Percentiles rank a stretch among this genome's conserved stretches.
phyloP scores from a whole-genome alignment of 2,329 filamentous ascomycete genomes.

The Calonectria ilicicola region DNA sequence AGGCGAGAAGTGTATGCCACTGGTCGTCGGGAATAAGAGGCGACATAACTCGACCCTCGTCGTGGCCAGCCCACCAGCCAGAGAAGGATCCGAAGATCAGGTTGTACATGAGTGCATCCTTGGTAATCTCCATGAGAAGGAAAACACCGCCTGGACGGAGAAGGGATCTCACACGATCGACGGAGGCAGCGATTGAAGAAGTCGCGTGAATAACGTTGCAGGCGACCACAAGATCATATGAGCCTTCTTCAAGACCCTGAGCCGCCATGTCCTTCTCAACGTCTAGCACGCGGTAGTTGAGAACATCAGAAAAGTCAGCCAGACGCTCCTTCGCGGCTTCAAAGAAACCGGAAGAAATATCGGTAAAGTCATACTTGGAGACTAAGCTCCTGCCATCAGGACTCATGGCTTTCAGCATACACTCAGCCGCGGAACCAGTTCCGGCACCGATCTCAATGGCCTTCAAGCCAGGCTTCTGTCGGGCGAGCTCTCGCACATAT shows the following conservation, averaged over 20 bases:
- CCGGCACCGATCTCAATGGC: slow-evolving; percentile 57
- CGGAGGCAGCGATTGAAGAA: slow-evolving; percentile 30
- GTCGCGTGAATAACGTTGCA: slow-evolving; percentile 46
- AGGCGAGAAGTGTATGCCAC: neutral
- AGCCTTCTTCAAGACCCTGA: slow-evolving; percentile 49
- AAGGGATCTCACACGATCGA: slow-evolving; percentile 25
- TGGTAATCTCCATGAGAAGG: slow-evolving; percentile 44
- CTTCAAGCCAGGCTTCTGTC: slow-evolving; percentile 46
- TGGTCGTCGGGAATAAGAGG: slow-evolving; percentile 2
- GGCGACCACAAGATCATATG: slow-evolving; percentile 52
- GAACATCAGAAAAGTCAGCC: slow-evolving; percentile 38
- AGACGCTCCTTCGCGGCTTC: slow-evolving; percentile 42
- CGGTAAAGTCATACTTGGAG: slow-evolving; percentile 56
- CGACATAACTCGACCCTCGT: slow-evolving; percentile 28
- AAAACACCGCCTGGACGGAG: slow-evolving; percentile 46
- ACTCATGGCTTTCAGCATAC: slow-evolving; percentile 47
- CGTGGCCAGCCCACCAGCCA: slow-evolving; percentile 52
- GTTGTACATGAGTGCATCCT: slow-evolving; percentile 30
- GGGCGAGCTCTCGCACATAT: slow-evolving; percentile 44
- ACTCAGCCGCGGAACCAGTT: slow-evolving; percentile 53
- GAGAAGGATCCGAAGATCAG: slow-evolving; percentile 49
- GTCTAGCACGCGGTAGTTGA: slow-evolving; percentile 41
- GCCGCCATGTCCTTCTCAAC: slow-evolving; percentile 42
- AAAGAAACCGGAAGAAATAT: slow-evolving; percentile 57
- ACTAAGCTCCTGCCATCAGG: slow-evolving; percentile 6